A percentile compares a stretch with the other conserved stretches of the same genome.
Conservation (phyloP, 192 early-diverging fungal genomes). For the Entomortierella chlamydospora region DNA sequence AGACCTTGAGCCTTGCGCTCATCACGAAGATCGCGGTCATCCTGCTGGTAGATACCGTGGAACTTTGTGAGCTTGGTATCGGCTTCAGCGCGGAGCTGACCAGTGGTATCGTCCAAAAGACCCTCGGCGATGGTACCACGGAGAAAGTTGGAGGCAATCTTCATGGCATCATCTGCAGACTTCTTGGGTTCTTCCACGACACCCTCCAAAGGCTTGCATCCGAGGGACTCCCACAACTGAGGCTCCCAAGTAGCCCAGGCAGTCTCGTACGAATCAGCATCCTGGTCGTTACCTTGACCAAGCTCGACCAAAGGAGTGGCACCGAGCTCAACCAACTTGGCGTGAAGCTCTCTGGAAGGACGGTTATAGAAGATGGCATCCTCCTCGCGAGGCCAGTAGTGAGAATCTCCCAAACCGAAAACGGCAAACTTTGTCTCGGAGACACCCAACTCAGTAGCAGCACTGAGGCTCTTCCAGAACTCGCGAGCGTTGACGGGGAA, state of each 20-base stretch:
- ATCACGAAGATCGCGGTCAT: conserved; percentile 94
- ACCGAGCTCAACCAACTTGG: conserved; percentile 81
- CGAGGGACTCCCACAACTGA: conserved; percentile 87
- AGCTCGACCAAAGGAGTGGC: conserved; percentile 70
- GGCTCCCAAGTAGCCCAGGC: conserved; percentile 83
- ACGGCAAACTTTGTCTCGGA: conserved; percentile 79
- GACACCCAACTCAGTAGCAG: conserved; percentile 70
- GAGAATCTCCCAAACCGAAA: conserved; percentile 93
- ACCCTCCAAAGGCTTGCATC: conserved; percentile 73
- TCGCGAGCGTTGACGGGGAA: conserved; percentile 92
- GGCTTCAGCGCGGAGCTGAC: conserved; percentile 82
- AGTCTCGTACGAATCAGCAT: conserved; percentile 91
- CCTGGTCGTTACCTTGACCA: conserved; percentile 93
- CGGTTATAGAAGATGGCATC: conserved; percentile 94
- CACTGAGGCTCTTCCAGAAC: conserved; percentile 83
- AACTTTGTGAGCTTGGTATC: conserved; percentile 96
- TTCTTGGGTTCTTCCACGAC: conserved; percentile 73
- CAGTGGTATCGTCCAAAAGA: conserved; percentile 84
- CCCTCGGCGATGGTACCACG: conserved; percentile 93
- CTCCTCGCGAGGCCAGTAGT: conserved; percentile 96
- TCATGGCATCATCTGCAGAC: conserved; percentile 92
- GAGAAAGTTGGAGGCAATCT: conserved; percentile 90
- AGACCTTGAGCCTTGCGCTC: conserved; percentile 84
- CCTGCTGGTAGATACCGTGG: conserved; percentile 97
- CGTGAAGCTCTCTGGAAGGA: conserved; percentile 88